Conservation (phyloP, 2,329 filamentous ascomycete species). For the Curvularia verruculosa region DNA sequence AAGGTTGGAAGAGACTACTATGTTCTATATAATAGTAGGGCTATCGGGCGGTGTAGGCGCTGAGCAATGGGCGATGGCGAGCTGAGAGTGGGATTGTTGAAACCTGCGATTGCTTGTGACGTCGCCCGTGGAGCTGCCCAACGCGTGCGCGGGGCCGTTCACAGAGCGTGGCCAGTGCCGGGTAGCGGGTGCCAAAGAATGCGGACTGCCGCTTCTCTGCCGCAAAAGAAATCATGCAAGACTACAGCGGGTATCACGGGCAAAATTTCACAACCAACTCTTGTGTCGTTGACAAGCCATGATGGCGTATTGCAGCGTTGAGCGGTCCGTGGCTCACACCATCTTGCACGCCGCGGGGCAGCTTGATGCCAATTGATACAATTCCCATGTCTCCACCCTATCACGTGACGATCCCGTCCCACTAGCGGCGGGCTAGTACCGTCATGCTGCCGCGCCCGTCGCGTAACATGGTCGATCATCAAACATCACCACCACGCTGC, state of each 20-base stretch:
- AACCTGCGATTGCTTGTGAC: constrained; percentile 29
- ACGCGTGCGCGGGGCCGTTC: background rate
- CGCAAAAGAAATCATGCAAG: background rate
- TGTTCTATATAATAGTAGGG: no score
- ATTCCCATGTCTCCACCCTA: constrained; percentile 14
- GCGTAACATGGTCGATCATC: constrained; percentile 11
- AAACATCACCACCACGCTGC: constrained; percentile 17
- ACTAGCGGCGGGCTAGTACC: background rate
- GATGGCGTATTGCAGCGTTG: background rate
- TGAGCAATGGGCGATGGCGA: background rate
- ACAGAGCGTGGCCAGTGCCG: background rate
- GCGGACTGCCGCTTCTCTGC: background rate
- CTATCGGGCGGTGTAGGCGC: constrained; percentile 17
- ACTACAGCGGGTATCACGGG: no score
- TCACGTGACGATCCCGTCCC: constrained; percentile 14
- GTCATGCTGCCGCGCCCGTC: constrained; percentile 7
- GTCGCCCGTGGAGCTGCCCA: constrained; percentile 25
- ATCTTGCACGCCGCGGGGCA: background rate
- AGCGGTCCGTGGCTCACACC: background rate
- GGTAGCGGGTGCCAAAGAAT: background rate
- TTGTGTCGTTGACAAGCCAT: no score
- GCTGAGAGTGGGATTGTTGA: constrained; percentile 11
- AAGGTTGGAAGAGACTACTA: constrained; percentile 17
- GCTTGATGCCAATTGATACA: constrained; percentile 11
- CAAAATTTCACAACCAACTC: no score